Conservation (phyloP, 2,329 filamentous ascomycete genomes). For the Penicillium fuscoglaucum region DNA sequence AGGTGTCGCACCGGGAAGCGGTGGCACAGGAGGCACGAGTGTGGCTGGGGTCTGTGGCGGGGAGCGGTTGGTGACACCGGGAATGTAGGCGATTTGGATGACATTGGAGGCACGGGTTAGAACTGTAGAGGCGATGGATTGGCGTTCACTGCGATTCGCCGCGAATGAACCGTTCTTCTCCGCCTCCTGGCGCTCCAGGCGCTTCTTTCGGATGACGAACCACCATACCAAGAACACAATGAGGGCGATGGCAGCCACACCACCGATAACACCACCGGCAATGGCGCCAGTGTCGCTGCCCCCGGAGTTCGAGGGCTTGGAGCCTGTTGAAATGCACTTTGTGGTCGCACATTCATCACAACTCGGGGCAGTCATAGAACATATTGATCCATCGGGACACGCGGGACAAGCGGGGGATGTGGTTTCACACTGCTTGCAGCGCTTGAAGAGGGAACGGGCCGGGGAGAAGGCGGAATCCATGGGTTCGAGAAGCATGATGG, state of each 20-base stretch:
- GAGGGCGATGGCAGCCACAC: constrained; percentile 71
- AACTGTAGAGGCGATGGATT: constrained; percentile 93
- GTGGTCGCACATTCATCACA: constrained; percentile 62
- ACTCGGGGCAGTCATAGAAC: constrained; percentile 59
- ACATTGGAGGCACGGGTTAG: constrained; percentile 96
- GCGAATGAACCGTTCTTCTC: constrained; percentile 55
- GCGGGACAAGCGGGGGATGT: constrained; percentile 58
- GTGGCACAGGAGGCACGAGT: constrained; percentile 88
- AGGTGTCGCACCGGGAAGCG: constrained; percentile 69
- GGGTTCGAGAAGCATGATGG: constrained; percentile 32
- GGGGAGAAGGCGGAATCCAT: constrained; percentile 25
- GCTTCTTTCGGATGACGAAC: constrained; percentile 78
- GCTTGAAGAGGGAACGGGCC: constrained; percentile 33
- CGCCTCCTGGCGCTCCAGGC: constrained; percentile 60
- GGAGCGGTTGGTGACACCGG: constrained; percentile 90
- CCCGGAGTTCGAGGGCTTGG: constrained; percentile 24
- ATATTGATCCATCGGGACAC: constrained; percentile 58
- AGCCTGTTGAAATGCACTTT: constrained; percentile 39
- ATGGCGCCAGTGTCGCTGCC: constrained; percentile 78
- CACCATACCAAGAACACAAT: constrained; percentile 81
- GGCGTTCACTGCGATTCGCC: constrained; percentile 62
- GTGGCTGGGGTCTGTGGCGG: constrained; percentile 77
- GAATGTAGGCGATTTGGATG: constrained; percentile 98
- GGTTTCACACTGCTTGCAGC: constrained; percentile 58
- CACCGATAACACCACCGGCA: constrained; percentile 86